Percentiles rank a stretch among this genome's conserved stretches.
These are phyloP conservation scores for Emericellopsis terricola DNA, from an alignment of 495 filamentous ascomycete species.

Conservation along the genomic window DNA sequence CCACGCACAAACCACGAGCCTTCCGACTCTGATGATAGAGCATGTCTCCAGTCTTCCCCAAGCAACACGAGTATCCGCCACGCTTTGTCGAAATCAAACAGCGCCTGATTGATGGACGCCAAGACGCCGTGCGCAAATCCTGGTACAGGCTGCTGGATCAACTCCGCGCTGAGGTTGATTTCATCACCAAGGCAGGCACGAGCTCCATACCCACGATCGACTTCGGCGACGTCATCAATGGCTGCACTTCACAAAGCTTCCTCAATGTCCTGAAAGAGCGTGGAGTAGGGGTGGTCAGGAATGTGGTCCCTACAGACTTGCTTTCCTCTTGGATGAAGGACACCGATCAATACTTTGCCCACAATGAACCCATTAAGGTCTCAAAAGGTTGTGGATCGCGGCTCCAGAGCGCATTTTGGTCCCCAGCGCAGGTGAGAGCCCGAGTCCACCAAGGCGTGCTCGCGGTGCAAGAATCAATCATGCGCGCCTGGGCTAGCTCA, in stretches of 20 bases:
- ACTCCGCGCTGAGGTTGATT: constrained; percentile 34
- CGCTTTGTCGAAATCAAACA: constrained; percentile 65
- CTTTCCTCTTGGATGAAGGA: constrained; percentile 34
- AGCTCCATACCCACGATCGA: constrained; percentile 42
- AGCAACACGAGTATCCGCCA: not conserved
- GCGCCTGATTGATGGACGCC: constrained; percentile 40
- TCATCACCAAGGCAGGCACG: constrained; percentile 19
- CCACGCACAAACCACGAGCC: too few species aligned
- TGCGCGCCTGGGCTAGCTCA: constrained; percentile 57
- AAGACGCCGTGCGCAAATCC: constrained; percentile 39
- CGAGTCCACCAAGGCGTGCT: constrained; percentile 48
- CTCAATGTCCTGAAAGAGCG: constrained; percentile 31
- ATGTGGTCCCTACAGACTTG: constrained; percentile 35
- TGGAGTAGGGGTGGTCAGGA: constrained; percentile 42
- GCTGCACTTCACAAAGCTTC: constrained; percentile 23
- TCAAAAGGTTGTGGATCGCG: constrained; percentile 30
- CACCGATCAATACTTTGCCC: constrained; percentile 33
- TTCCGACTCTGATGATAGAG: too few species aligned
- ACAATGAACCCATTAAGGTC: constrained; percentile 28
- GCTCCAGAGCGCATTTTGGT: constrained; percentile 77
- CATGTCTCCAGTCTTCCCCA: too few species aligned
- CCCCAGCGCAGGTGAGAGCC: constrained; percentile 47
- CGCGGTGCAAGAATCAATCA: constrained; percentile 48
- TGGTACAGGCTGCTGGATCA: constrained; percentile 48
- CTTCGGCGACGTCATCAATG: constrained; percentile 34